Evolutionary conservation across 2,329 filamentous ascomycete genomes (phyloP).

Genomic region (Cadophora luteo-olivacea): DNA sequence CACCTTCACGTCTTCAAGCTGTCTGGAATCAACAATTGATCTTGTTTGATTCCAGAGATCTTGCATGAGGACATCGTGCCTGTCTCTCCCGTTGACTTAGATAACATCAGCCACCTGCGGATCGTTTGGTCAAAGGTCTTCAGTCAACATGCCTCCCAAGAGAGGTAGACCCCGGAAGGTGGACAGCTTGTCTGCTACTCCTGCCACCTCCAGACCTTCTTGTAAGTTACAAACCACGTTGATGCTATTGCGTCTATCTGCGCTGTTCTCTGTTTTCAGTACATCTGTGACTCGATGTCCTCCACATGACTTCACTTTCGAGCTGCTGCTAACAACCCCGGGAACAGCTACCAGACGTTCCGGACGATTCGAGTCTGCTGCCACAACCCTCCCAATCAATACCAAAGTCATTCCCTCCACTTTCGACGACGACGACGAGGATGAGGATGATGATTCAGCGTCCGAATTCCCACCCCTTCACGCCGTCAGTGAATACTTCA

Average conservation of each 20-base stretch:
- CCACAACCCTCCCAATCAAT: slow-evolving; percentile 21
- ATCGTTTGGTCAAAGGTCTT: slow-evolving; percentile 17
- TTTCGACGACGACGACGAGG: slow-evolving; percentile 11
- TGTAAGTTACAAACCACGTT: slow-evolving; percentile 32
- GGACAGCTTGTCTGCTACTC: slow-evolving; percentile 27
- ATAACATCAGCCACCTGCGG: slow-evolving; percentile 26
- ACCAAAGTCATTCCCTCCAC: not conserved
- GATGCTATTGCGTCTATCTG: not conserved
- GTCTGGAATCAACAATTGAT: not conserved
- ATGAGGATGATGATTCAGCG: slow-evolving; percentile 26
- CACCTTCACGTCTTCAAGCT: not conserved
- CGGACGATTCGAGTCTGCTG: slow-evolving; percentile 26
- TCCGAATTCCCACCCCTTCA: slow-evolving; percentile 31
- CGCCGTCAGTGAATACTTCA: slow-evolving; percentile 30
- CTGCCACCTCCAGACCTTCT: slow-evolving; percentile 34
- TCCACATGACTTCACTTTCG: not conserved
- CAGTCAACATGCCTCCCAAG: slow-evolving; percentile 23
- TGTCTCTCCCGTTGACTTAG: not conserved
- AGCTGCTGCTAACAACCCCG: slow-evolving; percentile 10
- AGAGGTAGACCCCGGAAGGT: slow-evolving; percentile 38
- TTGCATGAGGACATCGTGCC: not conserved
- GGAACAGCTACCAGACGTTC: slow-evolving; percentile 36
- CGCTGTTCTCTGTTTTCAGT: no score
- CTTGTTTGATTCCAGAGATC: not conserved
- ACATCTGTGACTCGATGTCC: not conserved